phyloP scores from a whole-genome alignment of 305 asterid species.

The Ruellia speciosa region DNA sequence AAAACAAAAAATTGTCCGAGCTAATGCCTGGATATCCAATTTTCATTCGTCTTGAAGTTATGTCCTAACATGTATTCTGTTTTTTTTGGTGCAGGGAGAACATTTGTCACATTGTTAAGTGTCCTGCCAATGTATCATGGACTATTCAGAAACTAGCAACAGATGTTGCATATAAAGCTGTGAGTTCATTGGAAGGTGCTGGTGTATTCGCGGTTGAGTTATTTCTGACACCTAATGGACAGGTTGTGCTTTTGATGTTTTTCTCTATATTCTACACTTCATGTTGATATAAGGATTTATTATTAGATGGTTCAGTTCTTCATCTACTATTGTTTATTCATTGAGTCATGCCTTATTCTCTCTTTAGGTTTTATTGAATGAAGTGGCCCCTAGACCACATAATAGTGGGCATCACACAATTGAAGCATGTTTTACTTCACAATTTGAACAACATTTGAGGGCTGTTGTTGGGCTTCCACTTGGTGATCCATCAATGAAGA shows the following conservation, averaged over 20 bases:
- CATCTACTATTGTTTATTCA: slow-evolving; percentile 15
- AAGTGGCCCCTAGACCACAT: slow-evolving; percentile 99
- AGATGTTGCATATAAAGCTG: slow-evolving; percentile 72
- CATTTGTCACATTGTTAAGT: slow-evolving; percentile 90
- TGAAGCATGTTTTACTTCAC: slow-evolving; percentile 84
- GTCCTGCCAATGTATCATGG: slow-evolving; percentile 85
- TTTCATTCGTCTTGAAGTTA: no score
- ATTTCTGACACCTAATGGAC: slow-evolving; percentile 82
- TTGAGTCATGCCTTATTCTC: slow-evolving; percentile 20
- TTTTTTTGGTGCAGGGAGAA: slow-evolving; percentile 47
- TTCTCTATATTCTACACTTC: slow-evolving; percentile 3
- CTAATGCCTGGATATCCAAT: no score
- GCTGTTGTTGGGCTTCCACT: slow-evolving; percentile 95
- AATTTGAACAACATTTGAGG: slow-evolving; percentile 87
- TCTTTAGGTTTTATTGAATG: slow-evolving; percentile 72
- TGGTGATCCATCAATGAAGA: slow-evolving; percentile 88
- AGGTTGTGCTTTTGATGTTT: slow-evolving; percentile 40
- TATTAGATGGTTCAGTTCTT: slow-evolving; percentile 5
- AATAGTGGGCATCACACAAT: slow-evolving; percentile 96
- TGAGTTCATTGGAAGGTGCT: slow-evolving; percentile 91
- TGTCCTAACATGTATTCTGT: neutral
- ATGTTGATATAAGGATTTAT: neutral
- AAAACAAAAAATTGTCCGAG: no score
- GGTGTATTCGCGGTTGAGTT: slow-evolving; percentile 89
- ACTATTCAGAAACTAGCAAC: slow-evolving; percentile 64